Evolutionary conservation across 805 yeast genomes (phyloP).

Genomic region (Ogataea kodamae): DNA sequence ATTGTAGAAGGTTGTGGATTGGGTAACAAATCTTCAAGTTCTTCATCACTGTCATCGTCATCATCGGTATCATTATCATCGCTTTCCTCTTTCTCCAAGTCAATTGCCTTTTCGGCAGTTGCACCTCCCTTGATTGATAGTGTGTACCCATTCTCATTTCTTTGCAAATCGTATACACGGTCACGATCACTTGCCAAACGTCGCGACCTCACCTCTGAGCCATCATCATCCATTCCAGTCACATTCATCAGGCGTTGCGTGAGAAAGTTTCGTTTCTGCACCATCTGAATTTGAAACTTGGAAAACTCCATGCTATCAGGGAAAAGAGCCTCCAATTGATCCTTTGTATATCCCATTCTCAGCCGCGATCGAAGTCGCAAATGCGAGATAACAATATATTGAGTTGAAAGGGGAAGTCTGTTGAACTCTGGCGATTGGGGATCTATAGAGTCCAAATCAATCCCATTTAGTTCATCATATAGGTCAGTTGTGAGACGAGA

Average conservation of each 20-base stretch:
- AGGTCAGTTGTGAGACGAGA: conserved; percentile 54
- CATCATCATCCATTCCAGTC: conserved; percentile 68
- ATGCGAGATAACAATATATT: conserved; percentile 82
- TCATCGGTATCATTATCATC: too few species aligned
- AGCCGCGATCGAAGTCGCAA: conserved; percentile 79
- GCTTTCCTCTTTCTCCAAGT: conserved; percentile 26
- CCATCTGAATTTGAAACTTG: conserved; percentile 88
- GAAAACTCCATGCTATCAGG: conserved; percentile 89
- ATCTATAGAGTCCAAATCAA: conserved; percentile 71
- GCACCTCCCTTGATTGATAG: conserved; percentile 54
- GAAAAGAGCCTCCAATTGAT: conserved; percentile 77
- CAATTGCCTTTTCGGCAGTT: conserved; percentile 43
- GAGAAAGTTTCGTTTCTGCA: conserved; percentile 82
- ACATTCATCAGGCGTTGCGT: conserved; percentile 85
- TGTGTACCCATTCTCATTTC: conserved; percentile 83
- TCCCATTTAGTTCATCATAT: conserved; percentile 60
- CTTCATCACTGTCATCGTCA: conserved; percentile 32
- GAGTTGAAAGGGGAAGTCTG: conserved; percentile 76
- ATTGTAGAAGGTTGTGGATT: conserved; percentile 2
- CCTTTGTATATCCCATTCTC: conserved; percentile 92
- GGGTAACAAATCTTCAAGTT: conserved; percentile 55
- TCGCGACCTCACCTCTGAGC: conserved; percentile 36
- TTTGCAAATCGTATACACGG: conserved; percentile 67
- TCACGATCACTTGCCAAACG: conserved; percentile 84
- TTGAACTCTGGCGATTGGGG: conserved; percentile 78